Evolutionary conservation across 192 early-diverging fungal genomes (phyloP).

Genomic region (Podila epicladia): DNA sequence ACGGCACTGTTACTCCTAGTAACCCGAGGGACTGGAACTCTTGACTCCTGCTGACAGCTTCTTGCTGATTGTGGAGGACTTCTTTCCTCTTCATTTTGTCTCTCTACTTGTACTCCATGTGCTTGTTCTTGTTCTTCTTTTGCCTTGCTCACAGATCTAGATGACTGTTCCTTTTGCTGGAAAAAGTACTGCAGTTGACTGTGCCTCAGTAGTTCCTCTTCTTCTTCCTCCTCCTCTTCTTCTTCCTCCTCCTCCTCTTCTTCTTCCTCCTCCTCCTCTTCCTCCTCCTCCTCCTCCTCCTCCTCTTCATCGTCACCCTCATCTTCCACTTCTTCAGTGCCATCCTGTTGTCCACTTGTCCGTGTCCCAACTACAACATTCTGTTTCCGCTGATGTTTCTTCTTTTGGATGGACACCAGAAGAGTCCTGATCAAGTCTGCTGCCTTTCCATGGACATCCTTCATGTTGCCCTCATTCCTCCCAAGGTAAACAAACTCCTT

Average conservation of each 20-base stretch:
- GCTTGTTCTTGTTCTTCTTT: background rate
- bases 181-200: background rate
- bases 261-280: background rate
- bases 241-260: background rate
- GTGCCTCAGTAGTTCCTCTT: background rate
- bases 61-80: too few species aligned
- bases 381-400: background rate
- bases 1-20: too few species aligned
- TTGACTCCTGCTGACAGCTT: background rate
- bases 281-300: background rate
- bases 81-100: background rate
- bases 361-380: background rate
- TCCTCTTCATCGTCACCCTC: background rate
- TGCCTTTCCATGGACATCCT: background rate
- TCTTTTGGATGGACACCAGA: constrained; percentile 3
- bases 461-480: constrained; percentile 8
- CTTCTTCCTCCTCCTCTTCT: background rate
- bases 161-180: background rate
- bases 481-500: constrained; percentile 3
- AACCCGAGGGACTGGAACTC: constrained; percentile 3
- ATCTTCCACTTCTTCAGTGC: background rate
- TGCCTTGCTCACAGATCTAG: background rate
- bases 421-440: background rate
- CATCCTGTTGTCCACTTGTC: background rate
- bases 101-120: background rate